Evolutionary conservation across 768 basidiomycete species (phyloP), one percentile per base, ranked within the genome.

Genomic region (Panaeolus cyanescens): DNA sequence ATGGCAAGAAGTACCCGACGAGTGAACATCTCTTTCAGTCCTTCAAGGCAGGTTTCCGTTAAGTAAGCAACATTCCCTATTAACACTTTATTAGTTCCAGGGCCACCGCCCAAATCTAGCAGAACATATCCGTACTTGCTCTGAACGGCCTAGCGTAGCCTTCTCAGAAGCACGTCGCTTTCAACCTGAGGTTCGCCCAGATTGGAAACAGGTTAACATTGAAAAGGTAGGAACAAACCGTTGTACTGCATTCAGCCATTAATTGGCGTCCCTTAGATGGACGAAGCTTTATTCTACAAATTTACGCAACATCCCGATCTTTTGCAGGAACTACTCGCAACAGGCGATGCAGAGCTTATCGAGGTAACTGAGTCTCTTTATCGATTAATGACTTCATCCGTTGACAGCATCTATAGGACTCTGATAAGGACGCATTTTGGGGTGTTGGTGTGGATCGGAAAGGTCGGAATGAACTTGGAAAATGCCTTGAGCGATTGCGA

Each of bases 1-100:
- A 84, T 32, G 85, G 85, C 37, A 87, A 85, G 68, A 78, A 73
- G 58, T 92, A 91, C 68, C 88, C 89, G 1, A 92, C 90, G 0
- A 88, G 88, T 68, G 90, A 91, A 69, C 90, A 91, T 71, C 80
- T 91, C 10, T 91, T 90, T 67, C 90, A 91, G 65, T 86, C 90
- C 2, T 83, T 90, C 75, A 91, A 90, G 70, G 88, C 86, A 58
- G 10, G 71, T 64, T n/a, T 55, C 8, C 4, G 19, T 32, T 30
- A 36, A 15, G 32, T 22, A 36, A 15, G 25, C n/a, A 22, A 13
- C 50, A 32, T 22, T 39, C 50, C 45, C n/a, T n/a, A n/a, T 50
- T 58, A 56, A 62, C 54, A 32, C 54, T 62, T 56, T 31, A 25
- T 7, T 61, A 90, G 87, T 91, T 91, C 64, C 76, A 87, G 60